Evolutionary conservation across 768 basidiomycete species (phyloP).

Genomic region (Leccinum rimulosum): DNA sequence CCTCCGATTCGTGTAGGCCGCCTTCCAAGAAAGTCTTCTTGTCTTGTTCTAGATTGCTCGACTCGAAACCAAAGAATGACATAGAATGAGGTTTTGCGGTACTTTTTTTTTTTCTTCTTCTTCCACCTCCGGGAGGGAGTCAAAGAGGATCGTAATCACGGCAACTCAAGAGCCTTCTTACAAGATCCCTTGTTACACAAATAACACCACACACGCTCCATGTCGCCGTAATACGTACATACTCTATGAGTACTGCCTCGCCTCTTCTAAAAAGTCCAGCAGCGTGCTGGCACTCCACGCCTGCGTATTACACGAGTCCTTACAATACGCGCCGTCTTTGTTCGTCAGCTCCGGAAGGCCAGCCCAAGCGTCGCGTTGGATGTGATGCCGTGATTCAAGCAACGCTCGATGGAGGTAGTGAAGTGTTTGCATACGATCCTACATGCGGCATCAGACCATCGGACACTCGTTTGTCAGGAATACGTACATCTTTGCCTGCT

Average conservation of each 20-base stretch:
- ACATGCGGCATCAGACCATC: background rate
- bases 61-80: constrained; percentile 84
- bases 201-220: constrained; percentile 25
- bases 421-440: constrained; percentile 71
- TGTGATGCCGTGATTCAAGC: constrained; percentile 66
- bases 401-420: constrained; percentile 78
- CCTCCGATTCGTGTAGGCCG: constrained; percentile 59
- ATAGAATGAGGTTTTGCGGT: constrained; percentile 34
- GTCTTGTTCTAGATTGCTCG: constrained; percentile 60
- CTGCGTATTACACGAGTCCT: constrained; percentile 89
- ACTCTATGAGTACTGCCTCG: constrained; percentile 30
- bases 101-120: constrained; percentile 15
- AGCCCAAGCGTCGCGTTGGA: constrained; percentile 83
- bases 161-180: background rate
- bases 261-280: constrained; percentile 82
- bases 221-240: background rate
- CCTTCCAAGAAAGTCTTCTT: constrained; percentile 53
- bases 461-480: background rate
- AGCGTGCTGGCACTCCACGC: constrained; percentile 96
- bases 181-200: constrained; percentile 17
- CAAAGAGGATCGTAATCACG: background rate
- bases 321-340: constrained; percentile 75
- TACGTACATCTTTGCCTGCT: constrained; percentile 61
- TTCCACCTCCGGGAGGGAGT: constrained; percentile 13
- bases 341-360: constrained; percentile 94